phyloP scores from a whole-genome alignment of 192 early-diverging fungal species.

The Coemansia sp. region DNA sequence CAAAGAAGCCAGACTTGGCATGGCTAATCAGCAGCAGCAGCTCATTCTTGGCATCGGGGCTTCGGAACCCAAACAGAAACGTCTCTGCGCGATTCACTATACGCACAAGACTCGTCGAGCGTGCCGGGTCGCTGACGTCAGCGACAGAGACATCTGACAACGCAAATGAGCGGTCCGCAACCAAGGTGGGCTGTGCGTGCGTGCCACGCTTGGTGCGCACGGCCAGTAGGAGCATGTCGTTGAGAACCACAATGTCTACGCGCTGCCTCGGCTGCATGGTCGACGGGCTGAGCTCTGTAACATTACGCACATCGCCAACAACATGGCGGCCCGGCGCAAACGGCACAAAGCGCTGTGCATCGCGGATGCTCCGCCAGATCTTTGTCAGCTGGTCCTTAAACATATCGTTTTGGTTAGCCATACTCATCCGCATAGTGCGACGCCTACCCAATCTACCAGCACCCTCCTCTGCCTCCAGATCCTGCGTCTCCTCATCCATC shows the following conservation, averaged over 20 bases:
- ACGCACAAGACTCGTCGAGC: slow-evolving; percentile 76
- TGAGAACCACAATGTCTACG: slow-evolving; percentile 79
- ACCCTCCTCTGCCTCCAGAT: slow-evolving; percentile 14
- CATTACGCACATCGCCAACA: slow-evolving; percentile 66
- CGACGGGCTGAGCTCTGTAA: slow-evolving; percentile 75
- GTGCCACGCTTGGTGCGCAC: slow-evolving; percentile 72
- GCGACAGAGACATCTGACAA: slow-evolving; percentile 76
- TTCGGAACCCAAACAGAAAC: slow-evolving; percentile 59
- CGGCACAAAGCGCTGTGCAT: slow-evolving; percentile 60
- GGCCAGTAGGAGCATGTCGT: slow-evolving; percentile 78
- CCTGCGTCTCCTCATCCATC: slow-evolving; percentile 41
- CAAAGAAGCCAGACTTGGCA: slow-evolving; percentile 38
- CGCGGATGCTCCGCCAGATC: slow-evolving; percentile 47
- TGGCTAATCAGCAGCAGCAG: slow-evolving; percentile 46
- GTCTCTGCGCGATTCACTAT: slow-evolving; percentile 80
- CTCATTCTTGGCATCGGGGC: slow-evolving; percentile 43
- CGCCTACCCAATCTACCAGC: slow-evolving; percentile 23
- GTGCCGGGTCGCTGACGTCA: slow-evolving; percentile 79
- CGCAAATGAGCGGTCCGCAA: slow-evolving; percentile 77
- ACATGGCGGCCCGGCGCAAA: slow-evolving; percentile 68
- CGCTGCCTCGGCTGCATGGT: slow-evolving; percentile 69
- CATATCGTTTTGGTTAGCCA: slow-evolving; percentile 52
- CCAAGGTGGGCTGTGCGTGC: slow-evolving; percentile 61
- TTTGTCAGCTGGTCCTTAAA: slow-evolving; percentile 51
- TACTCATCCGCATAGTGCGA: slow-evolving; percentile 50